Percentiles rank a stretch among this genome's conserved stretches.
phyloP scores from a whole-genome alignment of 1,139 yeast species.

The Lodderomyces pseudojiufengensis region DNA sequence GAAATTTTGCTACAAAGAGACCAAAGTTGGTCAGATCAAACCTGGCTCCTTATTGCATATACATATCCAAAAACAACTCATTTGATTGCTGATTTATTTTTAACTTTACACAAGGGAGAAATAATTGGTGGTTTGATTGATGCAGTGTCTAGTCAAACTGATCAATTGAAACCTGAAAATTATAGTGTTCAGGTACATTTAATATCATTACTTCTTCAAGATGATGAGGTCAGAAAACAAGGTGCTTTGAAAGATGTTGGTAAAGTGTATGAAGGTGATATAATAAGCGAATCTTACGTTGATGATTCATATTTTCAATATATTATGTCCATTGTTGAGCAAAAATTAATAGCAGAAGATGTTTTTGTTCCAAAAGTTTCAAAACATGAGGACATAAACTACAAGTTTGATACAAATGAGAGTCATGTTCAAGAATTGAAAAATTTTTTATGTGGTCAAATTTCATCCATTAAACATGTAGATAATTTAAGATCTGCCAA shows the following conservation, averaged over 20 bases:
- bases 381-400: conserved; percentile 14
- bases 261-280: conserved; percentile 23
- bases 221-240: background rate
- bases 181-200: conserved; percentile 12
- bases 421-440: conserved; percentile 36
- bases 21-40: conserved; percentile 35
- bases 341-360: conserved; percentile 42
- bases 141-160: background rate
- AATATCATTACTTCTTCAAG: conserved; percentile 28
- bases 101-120: conserved; percentile 1
- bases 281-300: conserved; percentile 16
- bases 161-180: conserved; percentile 3
- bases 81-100: conserved; percentile 48
- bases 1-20: conserved; percentile 24
- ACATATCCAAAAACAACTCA: conserved; percentile 48
- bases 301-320: conserved; percentile 50
- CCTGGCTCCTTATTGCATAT: conserved; percentile 49
- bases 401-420: conserved; percentile 22
- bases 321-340: conserved; percentile 48
- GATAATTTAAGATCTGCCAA: conserved; percentile 9
- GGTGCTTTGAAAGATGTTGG: conserved; percentile 30
- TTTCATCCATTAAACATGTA: background rate
- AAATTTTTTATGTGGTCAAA: conserved; percentile 3
- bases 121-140: conserved; percentile 3
- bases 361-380: conserved; percentile 31